Evolutionary conservation across 345 rosid species (phyloP), one percentile per base, ranked within the genome.

Genomic region (Salix arbutifolia): DNA sequence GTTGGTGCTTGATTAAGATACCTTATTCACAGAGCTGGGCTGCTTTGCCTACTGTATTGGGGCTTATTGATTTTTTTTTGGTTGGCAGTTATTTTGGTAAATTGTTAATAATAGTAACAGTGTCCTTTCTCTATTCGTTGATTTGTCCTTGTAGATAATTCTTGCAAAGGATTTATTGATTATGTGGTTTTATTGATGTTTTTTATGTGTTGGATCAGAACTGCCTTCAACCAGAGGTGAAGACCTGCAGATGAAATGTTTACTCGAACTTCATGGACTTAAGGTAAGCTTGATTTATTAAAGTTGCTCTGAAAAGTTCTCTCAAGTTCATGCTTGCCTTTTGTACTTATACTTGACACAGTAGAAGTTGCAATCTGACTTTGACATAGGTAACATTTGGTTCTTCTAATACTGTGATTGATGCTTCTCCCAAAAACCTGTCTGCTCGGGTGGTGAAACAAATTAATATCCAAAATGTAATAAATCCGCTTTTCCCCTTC

Each of bases 181-280:
- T 74, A 33, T 33, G 37, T 4, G 60, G 46, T 26, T 69, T 42
- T 69, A 58, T 77, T 80, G 52, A 65, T 70, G 76, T 28, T 50
- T 65, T 74, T 72, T 78, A 69, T 80, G 48, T 85, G 79, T 76
- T 79, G 48, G 80, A 44, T 80, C 91, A 96, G 99, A 89, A 65
- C 81, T 96, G 85, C 98, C 99, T 79, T 89, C 97, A 72, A 90
- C 81, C 77, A 86, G 93, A 88, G 97, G 99, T 65, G 96, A 93
- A 72, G 98, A 96, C 68, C 83, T 96, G 85, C 98, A 93, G 90
- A 82, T 89, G 50, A 96, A 91, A 87, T 92, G 99, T 81, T 86
- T 96, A 76, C 91, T 93, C 70, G 98, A 93, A 85, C 91, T 96
- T 79, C 92, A 93, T 74, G 98, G 97, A 77, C 83, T 96, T 65